These are phyloP conservation scores for Penicillium nucicola DNA, from an alignment of 495 filamentous ascomycete species.

Conservation along the genomic window DNA sequence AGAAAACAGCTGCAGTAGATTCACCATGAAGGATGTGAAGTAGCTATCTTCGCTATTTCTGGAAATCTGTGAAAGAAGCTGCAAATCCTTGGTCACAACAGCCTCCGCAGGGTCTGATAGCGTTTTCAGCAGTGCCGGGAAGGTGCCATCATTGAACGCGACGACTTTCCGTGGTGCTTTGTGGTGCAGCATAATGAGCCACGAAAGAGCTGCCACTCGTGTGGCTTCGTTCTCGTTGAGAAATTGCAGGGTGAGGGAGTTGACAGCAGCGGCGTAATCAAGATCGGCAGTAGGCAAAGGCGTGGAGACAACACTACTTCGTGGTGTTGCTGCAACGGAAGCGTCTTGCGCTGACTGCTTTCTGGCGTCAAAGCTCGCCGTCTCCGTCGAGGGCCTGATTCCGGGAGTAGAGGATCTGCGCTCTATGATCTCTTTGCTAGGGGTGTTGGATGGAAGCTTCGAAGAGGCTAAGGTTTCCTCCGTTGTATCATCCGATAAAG, in stretches of 20 bases:
- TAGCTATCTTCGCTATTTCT: conserved; percentile 95
- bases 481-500: conserved; percentile 72
- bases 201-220: conserved; percentile 86
- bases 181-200: conserved; percentile 95
- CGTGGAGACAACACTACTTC: conserved; percentile 38
- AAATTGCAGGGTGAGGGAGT: conserved; percentile 89
- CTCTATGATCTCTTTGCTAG: conserved; percentile 46
- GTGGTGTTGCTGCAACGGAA: conserved; percentile 47
- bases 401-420: conserved; percentile 52
- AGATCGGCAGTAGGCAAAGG: conserved; percentile 60
- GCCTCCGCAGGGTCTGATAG: conserved; percentile 93
- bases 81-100: conserved; percentile 92
- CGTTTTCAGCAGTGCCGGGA: conserved; percentile 93
- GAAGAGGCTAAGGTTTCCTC: conserved; percentile 40
- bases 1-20: conserved; percentile 88
- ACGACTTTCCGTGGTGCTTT: conserved; percentile 93
- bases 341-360: conserved; percentile 33
- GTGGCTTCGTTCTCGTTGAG: conserved; percentile 96
- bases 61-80: conserved; percentile 93
- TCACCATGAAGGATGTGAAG: conserved; percentile 98
- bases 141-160: conserved; percentile 95
- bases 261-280: conserved; percentile 97
- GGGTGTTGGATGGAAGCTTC: conserved; percentile 38
- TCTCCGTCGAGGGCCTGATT: conserved; percentile 40
- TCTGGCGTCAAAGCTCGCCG: conserved; percentile 26